Evolutionary conservation across 208 protist genomes (phyloP), one percentile per base, ranked within the genome.

Genomic region (Balamuthia mandrillaris): DNA sequence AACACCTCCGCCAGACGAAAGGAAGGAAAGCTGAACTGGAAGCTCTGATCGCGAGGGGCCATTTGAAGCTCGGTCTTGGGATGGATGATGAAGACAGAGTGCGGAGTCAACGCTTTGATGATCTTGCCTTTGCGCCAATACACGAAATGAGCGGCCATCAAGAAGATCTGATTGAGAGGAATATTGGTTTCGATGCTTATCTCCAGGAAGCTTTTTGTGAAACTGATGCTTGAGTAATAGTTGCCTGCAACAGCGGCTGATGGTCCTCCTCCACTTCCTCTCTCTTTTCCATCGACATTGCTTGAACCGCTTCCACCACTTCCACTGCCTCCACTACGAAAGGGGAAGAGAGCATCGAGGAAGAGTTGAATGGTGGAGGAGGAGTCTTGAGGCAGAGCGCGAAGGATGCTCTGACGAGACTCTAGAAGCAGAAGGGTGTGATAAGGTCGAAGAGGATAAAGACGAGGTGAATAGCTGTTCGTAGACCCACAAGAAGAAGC

Each of bases 101-200:
- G 39, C 65, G 44, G 65, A 24, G 65, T 29, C n/a, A 74, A 42
- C 65, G 65, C 24, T 42, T 74, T 74, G 41, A 74, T 74, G 41
- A 74, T 37, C n/a, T 74, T 74, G 65, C 65, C 65, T 42, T 74
- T 74, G n/a, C 51, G 44, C 65, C 65, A 74, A 16, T 74, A 74
- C 27, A 74, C 51, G 27, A 74, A 18, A 27, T 74, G 65, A 18
- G 65, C 65, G 27, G 24, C 65, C 65, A 74, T 74, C 0, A 37
- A 42, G 65, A 51, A 74, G 37, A 74, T 74, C 41, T 74, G 65
- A 2, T 37, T 37, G 1, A 74, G 65, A 6, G 58, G 58, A 1
- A 66, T 66, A 37, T 66, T 39, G 58, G 58, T 66, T 2, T 66
- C 58, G 21, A 16, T 44, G 16, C 42, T 66, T 29, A 66, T 66